Percentiles rank a stretch among this genome's conserved stretches.
Evolutionary conservation across 306 rosid genomes (phyloP).

Genomic region (Prunus dulcis): DNA sequence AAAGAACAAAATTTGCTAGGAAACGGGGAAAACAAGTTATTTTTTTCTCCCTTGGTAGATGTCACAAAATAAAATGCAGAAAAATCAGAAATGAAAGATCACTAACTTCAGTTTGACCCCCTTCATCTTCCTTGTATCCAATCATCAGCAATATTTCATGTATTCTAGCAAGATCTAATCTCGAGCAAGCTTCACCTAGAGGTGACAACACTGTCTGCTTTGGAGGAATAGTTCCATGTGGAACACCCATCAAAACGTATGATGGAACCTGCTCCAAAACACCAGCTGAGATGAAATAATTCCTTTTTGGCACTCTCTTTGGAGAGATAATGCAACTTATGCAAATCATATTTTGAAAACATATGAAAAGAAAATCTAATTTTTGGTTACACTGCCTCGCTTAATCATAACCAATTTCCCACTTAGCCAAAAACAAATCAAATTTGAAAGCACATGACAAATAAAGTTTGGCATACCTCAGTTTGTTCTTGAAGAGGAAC

Average conservation of each 20-base stretch:
- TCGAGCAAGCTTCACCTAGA: constrained; percentile 84
- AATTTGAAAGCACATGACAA: neutral
- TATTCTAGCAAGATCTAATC: constrained; percentile 81
- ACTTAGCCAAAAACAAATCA: neutral
- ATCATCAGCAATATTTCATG: constrained; percentile 72
- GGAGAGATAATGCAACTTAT: too few relatives aligned
- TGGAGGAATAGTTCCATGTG: constrained; percentile 43
- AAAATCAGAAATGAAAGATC: neutral
- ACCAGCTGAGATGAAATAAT: constrained; percentile 9
- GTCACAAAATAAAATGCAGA: neutral
- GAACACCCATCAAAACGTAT: constrained; percentile 64
- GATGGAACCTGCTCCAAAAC: constrained; percentile 59
- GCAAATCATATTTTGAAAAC: too few relatives aligned
- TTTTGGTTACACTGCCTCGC: too few relatives aligned
- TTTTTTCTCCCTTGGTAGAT: constrained; percentile 12
- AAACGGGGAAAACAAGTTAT: neutral
- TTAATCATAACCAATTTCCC: too few relatives aligned
- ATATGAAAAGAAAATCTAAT: too few relatives aligned
- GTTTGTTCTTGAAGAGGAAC: constrained; percentile 77
- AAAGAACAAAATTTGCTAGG: neutral
- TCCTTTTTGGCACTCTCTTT: too few relatives aligned
- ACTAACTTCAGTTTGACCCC: constrained; percentile 80
- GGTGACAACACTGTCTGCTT: constrained; percentile 64
- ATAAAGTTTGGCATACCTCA: constrained; percentile 34
- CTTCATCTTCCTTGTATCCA: constrained; percentile 91